A percentile compares a stretch with the other conserved stretches of the same genome.
These are phyloP conservation scores for Boletus austroedulis DNA, from an alignment of 1,284 basidiomycete genomes.

Conservation along the genomic window DNA sequence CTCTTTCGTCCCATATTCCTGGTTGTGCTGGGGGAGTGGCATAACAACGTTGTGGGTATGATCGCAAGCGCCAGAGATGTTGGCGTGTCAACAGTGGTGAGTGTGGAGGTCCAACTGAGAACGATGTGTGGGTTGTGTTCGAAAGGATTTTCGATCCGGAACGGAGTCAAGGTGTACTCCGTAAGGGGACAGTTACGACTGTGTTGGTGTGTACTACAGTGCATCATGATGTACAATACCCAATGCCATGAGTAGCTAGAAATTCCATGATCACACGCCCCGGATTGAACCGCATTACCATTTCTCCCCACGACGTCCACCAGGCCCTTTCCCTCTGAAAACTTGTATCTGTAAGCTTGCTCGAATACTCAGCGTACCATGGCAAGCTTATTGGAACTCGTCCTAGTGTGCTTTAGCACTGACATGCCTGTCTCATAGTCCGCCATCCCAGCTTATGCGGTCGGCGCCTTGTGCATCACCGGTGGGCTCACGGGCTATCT, in stretches of 20 bases:
- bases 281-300: not conserved
- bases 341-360: conserved; percentile 24
- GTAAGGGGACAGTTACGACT: no score
- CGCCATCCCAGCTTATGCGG: conserved; percentile 76
- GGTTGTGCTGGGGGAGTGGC: conserved; percentile 22
- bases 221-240: no score
- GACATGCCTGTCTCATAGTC: conserved; percentile 50
- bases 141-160: no score
- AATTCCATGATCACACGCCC: conserved; percentile 16
- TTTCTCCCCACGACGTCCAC: not conserved
- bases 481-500: conserved; percentile 74
- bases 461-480: conserved; percentile 74
- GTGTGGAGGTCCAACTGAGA: no score
- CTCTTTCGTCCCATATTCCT: conserved; percentile 29
- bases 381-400: conserved; percentile 28
- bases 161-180: no score
- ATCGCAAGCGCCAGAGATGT: not conserved
- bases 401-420: conserved; percentile 13
- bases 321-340: not conserved
- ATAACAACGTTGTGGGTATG: not conserved
- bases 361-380: conserved; percentile 20
- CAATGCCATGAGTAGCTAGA: no score
- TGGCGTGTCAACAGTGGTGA: not conserved
- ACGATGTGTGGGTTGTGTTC: no score
- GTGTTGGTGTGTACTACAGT: not conserved